Evolutionary conservation across 1,284 basidiomycete genomes (phyloP).

Genomic region (Cutaneotrichosporon sp.): DNA sequence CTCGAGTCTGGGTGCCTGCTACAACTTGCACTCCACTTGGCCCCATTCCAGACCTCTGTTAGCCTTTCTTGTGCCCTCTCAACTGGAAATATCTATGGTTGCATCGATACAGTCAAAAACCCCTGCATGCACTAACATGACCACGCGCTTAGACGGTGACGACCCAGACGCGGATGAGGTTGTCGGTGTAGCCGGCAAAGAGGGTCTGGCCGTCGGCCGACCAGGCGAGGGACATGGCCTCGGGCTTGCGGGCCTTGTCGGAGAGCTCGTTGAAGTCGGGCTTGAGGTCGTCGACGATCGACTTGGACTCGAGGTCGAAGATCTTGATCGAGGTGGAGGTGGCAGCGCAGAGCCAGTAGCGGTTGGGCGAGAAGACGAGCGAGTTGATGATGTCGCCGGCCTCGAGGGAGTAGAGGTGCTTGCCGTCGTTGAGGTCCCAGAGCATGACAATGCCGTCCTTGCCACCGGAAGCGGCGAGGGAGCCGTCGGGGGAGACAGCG

Average conservation of each 20-base stretch:
- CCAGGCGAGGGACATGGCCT: slow-evolving; percentile 98
- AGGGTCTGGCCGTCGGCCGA: slow-evolving; percentile 96
- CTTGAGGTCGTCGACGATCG: slow-evolving; percentile 93
- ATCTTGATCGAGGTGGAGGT: slow-evolving; percentile 98
- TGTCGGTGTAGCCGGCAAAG: slow-evolving; percentile 91
- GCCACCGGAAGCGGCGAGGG: slow-evolving; percentile 96
- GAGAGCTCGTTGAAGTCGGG: slow-evolving; percentile 75
- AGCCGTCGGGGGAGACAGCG: slow-evolving; percentile 98
- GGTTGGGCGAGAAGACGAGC: slow-evolving; percentile 98
- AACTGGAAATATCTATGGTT: too few species aligned
- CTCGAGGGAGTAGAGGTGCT: slow-evolving; percentile 99
- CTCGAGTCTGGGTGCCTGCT: too few species aligned
- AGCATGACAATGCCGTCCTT: slow-evolving; percentile 99
- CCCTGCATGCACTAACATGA: slow-evolving; percentile 20
- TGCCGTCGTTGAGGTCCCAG: slow-evolving; percentile 99
- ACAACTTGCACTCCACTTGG: too few species aligned
- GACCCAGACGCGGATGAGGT: slow-evolving; percentile 86
- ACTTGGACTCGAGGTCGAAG: slow-evolving; percentile 98
- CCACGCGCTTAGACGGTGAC: slow-evolving; percentile 54
- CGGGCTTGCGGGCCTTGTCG: slow-evolving; percentile 77
- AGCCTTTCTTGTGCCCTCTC: too few species aligned
- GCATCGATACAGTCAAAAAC: slow-evolving; percentile 5
- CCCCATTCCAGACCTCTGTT: too few species aligned
- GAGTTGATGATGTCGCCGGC: slow-evolving; percentile 98
- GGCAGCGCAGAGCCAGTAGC: slow-evolving; percentile 99